Evolutionary conservation across 371 early-diverging fungal genomes (phyloP).

Genomic region (Apophysomyces elegans): DNA sequence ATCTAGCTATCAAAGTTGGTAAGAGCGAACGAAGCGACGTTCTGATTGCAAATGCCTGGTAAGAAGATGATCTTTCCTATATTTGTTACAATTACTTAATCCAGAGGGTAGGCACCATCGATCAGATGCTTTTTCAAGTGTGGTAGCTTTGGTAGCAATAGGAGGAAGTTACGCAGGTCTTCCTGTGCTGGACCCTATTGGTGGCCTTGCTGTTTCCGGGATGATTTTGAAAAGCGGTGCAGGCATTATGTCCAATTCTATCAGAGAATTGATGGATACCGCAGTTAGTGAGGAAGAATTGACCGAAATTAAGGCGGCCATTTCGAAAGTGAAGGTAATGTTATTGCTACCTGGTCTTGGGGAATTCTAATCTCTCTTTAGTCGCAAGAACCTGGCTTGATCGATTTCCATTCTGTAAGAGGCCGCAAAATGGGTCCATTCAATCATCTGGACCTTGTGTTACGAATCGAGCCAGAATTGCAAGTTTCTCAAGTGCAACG

Average conservation of each 20-base stretch:
- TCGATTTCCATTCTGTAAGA: slow-evolving; percentile 49
- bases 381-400: slow-evolving; percentile 33
- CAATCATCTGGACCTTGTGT: slow-evolving; percentile 44
- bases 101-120: slow-evolving; percentile 66
- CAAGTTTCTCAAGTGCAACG: slow-evolving; percentile 37
- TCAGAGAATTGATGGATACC: slow-evolving; percentile 54
- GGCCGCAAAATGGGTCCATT: slow-evolving; percentile 54
- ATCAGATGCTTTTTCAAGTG: slow-evolving; percentile 68
- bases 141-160: slow-evolving; percentile 68
- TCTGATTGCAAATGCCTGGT: slow-evolving; percentile 75
- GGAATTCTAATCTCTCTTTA: slow-evolving; percentile 8
- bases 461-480: slow-evolving; percentile 38
- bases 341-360: neutral
- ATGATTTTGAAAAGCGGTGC: slow-evolving; percentile 65
- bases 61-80: neutral
- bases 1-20: slow-evolving; percentile 65
- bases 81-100: neutral
- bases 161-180: slow-evolving; percentile 64
- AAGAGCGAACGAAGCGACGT: slow-evolving; percentile 63
- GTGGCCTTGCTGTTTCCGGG: slow-evolving; percentile 65
- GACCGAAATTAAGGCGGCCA: slow-evolving; percentile 24
- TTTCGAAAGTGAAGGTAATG: slow-evolving; percentile 37
- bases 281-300: slow-evolving; percentile 35
- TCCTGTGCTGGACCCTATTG: slow-evolving; percentile 70
- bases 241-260: slow-evolving; percentile 43